Percentiles rank a stretch among this genome's conserved stretches.
These are phyloP conservation scores for Staphylotrichum longicolle DNA, from an alignment of 495 filamentous ascomycete species.

Conservation along the genomic window DNA sequence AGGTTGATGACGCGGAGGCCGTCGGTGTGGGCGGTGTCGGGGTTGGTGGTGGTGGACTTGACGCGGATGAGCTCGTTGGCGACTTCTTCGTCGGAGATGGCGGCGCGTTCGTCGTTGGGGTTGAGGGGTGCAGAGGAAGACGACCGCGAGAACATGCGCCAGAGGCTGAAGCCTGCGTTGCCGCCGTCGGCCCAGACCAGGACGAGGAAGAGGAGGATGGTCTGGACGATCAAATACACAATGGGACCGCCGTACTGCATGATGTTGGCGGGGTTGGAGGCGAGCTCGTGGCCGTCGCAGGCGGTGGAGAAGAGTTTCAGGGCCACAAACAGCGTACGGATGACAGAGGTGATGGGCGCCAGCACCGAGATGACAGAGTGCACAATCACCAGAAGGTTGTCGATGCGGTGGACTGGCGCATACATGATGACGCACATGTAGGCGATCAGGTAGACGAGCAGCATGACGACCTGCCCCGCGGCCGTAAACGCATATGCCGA, in stretches of 20 bases:
- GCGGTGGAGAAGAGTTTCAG: constrained; percentile 75
- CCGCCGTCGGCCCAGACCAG: constrained; percentile 73
- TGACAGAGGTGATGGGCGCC: constrained; percentile 66
- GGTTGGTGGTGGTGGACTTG: constrained; percentile 28
- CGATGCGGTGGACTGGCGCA: constrained; percentile 57
- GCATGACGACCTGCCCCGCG: constrained; percentile 67
- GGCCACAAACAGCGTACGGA: constrained; percentile 66
- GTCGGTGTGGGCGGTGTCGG: constrained; percentile 51
- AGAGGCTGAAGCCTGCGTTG: constrained; percentile 50
- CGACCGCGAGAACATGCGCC: constrained; percentile 35
- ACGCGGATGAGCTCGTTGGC: constrained; percentile 47
- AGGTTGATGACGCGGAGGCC: constrained; percentile 73
- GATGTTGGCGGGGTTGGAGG: constrained; percentile 67
- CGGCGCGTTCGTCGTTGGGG: constrained; percentile 14
- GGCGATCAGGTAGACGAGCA: constrained; percentile 74
- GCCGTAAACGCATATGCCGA: constrained; percentile 58
- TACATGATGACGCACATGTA: constrained; percentile 70
- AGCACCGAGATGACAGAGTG: constrained; percentile 68
- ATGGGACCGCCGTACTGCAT: constrained; percentile 76
- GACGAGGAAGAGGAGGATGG: constrained; percentile 60
- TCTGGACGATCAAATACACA: constrained; percentile 69
- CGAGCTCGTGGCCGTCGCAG: constrained; percentile 61
- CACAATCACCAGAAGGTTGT: constrained; percentile 56
- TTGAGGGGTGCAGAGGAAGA: neutral
- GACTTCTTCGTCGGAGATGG: constrained; percentile 45